Evolutionary conservation across 495 filamentous ascomycete species (phyloP).

Genomic region (Annulohypoxylon bovei): DNA sequence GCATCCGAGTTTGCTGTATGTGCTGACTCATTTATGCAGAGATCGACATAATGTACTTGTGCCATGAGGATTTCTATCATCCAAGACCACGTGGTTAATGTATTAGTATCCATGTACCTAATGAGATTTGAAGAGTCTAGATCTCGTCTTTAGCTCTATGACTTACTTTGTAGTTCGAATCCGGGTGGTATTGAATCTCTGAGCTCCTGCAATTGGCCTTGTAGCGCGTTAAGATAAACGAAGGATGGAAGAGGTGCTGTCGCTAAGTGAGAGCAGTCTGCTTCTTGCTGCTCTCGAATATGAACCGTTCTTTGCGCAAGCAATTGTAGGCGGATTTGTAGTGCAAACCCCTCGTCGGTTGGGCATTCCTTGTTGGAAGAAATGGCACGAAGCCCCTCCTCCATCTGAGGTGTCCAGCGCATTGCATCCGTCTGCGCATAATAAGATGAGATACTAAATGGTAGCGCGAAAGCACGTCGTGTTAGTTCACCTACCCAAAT

Average conservation of each 20-base stretch:
- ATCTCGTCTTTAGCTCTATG: not conserved
- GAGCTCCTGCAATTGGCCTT: constrained; percentile 22
- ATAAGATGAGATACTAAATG: constrained; percentile 49
- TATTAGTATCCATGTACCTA: not conserved
- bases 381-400: constrained; percentile 46
- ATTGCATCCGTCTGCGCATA: constrained; percentile 47
- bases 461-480: not conserved
- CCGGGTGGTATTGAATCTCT: not conserved
- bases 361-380: constrained; percentile 42
- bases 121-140: not conserved
- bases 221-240: constrained; percentile 10
- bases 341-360: constrained; percentile 56
- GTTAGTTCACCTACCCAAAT: not conserved
- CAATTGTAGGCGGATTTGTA: constrained; percentile 60
- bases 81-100: not conserved
- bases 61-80: constrained; percentile 44
- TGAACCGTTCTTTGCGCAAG: constrained; percentile 36
- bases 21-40: constrained; percentile 51
- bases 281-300: constrained; percentile 21
- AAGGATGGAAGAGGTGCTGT: constrained; percentile 5
- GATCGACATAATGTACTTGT: constrained; percentile 49
- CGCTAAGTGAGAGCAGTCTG: not conserved
- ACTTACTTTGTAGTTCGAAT: constrained; percentile 16
- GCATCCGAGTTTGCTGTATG: constrained; percentile 41
- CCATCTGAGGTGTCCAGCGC: constrained; percentile 53